Evolutionary conservation across 495 filamentous ascomycete genomes (phyloP).

Genomic region (Penicillium flavigenum): DNA sequence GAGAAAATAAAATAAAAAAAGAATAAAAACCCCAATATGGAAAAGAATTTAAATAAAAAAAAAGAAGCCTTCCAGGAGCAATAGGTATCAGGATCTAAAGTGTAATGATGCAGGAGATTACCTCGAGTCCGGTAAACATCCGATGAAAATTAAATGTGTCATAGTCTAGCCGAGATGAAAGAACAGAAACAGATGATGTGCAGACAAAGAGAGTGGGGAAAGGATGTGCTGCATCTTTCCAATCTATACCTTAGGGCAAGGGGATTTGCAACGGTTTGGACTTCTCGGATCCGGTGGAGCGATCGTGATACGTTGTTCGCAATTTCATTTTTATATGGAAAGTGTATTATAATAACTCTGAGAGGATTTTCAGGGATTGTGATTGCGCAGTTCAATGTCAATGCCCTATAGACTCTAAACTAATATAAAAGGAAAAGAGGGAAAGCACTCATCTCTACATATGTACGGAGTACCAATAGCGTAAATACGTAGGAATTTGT

Average conservation of each 20-base stretch:
- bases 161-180: slow-evolving; percentile 16
- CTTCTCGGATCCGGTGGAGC: slow-evolving; percentile 26
- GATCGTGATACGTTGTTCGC: slow-evolving; percentile 25
- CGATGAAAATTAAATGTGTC: slow-evolving; percentile 24
- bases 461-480: too few relatives aligned
- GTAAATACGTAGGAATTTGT: background rate
- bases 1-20: background rate
- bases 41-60: slow-evolving; percentile 4
- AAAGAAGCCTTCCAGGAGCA: background rate
- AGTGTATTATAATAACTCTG: slow-evolving; percentile 8
- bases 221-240: slow-evolving; percentile 9
- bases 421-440: slow-evolving; percentile 8
- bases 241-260: slow-evolving; percentile 9
- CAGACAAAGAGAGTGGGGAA: slow-evolving; percentile 12
- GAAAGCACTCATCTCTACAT: too few relatives aligned
- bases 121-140: slow-evolving; percentile 24
- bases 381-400: slow-evolving; percentile 5
- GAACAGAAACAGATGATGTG: slow-evolving; percentile 16
- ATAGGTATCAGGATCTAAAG: slow-evolving; percentile 30
- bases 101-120: slow-evolving; percentile 39
- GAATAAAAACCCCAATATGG: slow-evolving; percentile 3
- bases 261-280: slow-evolving; percentile 7
- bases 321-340: background rate
- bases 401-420: background rate
- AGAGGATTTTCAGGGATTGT: slow-evolving; percentile 2